Base-by-base conservation (phyloP, 345 rosid species). In the Ceriops decandra region DNA sequence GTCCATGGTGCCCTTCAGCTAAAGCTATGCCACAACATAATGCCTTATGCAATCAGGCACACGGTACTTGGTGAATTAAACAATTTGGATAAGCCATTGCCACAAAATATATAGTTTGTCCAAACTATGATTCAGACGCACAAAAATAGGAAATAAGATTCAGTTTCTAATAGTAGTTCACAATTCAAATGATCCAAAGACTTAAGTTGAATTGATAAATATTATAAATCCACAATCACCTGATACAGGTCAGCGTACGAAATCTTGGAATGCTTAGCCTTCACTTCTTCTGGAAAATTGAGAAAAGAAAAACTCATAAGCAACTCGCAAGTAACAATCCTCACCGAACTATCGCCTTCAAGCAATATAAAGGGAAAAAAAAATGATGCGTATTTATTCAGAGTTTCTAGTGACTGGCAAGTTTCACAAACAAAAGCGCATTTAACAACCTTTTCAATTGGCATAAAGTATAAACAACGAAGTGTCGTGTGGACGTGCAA, bases 241-340 rank as follows among this genome's bases (percentile, higher is more conserved):
- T 88, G 87, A 74, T 81, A 88, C 5, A 88, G 71, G 64, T 93
- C 97, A 3, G 97, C 97, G 58, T 91, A 88, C 0, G 97, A 82
- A 68, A 93, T 84, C 76, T 86, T 93, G 0, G 89, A 92, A 80
- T 86, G 83, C 64, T 88, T 89, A 68, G 85, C 83, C 80, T 89
- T 93, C 82, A 93, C 90, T 30, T 78, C 85, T 80, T 91, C 98
- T 93, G 84, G 16, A 38, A 38, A 38, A 38, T 46, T 21, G 16
- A 6, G 21, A 13, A 33, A 65, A 60, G 60, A 52, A 20, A 52
- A 20, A 59, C n/a, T 52, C 28, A 65, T 2, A 32, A 61, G 21
- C 26, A 33, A 62, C 38, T 30, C 17, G 53, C 35, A 61, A 49
- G 8, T 22, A 60, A 56, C 22, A 56, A 56, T 22, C 1, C 26